These are phyloP conservation scores for Gynochthodes officinalis DNA, from an alignment of 257 asterid species.

Conservation along the genomic window DNA sequence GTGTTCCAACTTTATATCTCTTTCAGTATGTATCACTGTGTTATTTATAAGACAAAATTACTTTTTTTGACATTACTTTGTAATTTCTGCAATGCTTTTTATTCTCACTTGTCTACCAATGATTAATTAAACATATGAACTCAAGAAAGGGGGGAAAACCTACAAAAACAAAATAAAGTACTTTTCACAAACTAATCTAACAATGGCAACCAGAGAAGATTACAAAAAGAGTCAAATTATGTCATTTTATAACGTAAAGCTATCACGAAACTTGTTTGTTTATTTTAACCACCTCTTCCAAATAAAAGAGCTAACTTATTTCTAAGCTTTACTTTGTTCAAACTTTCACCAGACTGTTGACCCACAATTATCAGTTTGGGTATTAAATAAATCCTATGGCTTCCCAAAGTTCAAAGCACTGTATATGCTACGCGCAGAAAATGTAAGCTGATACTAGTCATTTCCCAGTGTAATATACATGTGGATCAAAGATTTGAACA, in stretches of 20 bases:
- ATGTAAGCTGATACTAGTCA: not conserved
- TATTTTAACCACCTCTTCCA: not conserved
- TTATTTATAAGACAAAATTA: not conserved
- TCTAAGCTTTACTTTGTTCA: not conserved
- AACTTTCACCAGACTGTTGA: not conserved
- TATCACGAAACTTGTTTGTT: not conserved
- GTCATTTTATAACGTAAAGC: not conserved
- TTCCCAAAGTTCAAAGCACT: not conserved
- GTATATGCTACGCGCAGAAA: not conserved
- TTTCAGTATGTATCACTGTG: too few relatives aligned
- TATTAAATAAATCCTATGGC: not conserved
- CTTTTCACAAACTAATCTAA: not conserved
- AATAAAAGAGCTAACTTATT: conserved; percentile 1
- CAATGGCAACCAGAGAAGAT: not conserved
- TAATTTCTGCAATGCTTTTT: not conserved
- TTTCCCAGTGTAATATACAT: not conserved
- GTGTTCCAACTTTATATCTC: not conserved
- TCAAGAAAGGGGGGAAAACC: too few relatives aligned
- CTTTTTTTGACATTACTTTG: not conserved
- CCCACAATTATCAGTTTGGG: not conserved
- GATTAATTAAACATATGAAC: not conserved
- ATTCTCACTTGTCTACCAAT: not conserved
- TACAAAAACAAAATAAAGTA: too few relatives aligned
- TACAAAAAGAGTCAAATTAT: not conserved
- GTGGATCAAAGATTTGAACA: not conserved